Evolutionary conservation across 257 asterid genomes (phyloP).

Genomic region (Jacaranda copaia): DNA sequence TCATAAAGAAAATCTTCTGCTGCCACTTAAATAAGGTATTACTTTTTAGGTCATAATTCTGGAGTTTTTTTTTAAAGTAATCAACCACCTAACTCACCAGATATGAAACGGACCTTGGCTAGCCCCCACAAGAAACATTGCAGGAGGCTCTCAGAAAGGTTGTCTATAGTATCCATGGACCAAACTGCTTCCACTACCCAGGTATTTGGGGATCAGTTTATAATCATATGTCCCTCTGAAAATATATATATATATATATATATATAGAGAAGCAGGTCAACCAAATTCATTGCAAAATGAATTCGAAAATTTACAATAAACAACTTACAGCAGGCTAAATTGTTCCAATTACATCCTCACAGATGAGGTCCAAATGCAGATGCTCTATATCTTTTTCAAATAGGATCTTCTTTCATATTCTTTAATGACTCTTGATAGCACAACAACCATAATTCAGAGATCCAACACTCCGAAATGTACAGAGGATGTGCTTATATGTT

Average conservation of each 20-base stretch:
- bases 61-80: slow-evolving; percentile 6
- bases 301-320: slow-evolving; percentile 2
- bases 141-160: too few relatives aligned
- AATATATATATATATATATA: not conserved
- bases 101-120: not conserved
- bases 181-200: too few relatives aligned
- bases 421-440: slow-evolving; percentile 33
- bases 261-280: slow-evolving; percentile 28
- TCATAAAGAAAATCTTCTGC: slow-evolving; percentile 23
- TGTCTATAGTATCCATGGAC: too few relatives aligned
- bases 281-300: slow-evolving; percentile 16
- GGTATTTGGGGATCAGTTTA: too few relatives aligned
- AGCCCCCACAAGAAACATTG: too few relatives aligned
- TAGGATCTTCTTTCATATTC: slow-evolving; percentile 58
- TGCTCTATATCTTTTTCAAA: slow-evolving; percentile 60
- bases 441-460: slow-evolving; percentile 45
- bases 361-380: slow-evolving; percentile 65
- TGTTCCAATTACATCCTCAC: slow-evolving; percentile 43
- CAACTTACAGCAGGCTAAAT: slow-evolving; percentile 26
- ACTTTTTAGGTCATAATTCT: not conserved
- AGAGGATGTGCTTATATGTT: slow-evolving; percentile 44
- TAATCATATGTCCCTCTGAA: slow-evolving; percentile 51
- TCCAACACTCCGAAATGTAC: slow-evolving; percentile 49
- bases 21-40: slow-evolving; percentile 13
- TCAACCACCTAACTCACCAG: not conserved